Evolutionary conservation across 129 eudicot species (phyloP), one percentile per base, ranked within the genome.

Genomic region (Centella asiatica): DNA sequence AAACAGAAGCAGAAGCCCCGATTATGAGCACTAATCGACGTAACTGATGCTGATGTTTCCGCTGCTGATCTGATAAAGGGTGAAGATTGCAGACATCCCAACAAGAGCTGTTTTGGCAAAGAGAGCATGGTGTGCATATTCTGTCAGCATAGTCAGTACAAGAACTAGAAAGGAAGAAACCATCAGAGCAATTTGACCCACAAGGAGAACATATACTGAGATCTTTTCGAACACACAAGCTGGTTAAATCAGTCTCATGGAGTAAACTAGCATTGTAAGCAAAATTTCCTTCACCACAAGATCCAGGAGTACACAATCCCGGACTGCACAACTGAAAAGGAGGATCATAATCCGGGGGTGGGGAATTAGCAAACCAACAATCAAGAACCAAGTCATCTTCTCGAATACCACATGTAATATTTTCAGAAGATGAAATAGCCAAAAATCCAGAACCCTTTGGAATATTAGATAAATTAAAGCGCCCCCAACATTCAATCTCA

Each of bases 291-390:
- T 60, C 71, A 4, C 80, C 84, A 61, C 99, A 92, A 45, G 84
- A 56, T 65, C 86, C 77, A 18, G 88, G 73, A 36, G 64, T 64
- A 48, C 99, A 92, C 31, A 92, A 60, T 0, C 99, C 99, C 9
- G 99, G 99, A 55, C 99, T 92, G 58, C 96, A 92, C 55, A 92
- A 62, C 86, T 92, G 88, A 83, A 92, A 57, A 0, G 99, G 99
- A 32, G 99, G 99, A 78, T 92, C 95, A 28, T 77, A 81, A 56
- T 84, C 79, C 0, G 70, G 71, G 5, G 76, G 57, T n/a, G 80
- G 46, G 24, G 67, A 66, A 65, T 81, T 78, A 6, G 85, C 73
- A 51, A 80, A 84, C 96, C 96, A 92, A 54, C 99, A 92, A 74
- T 84, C 96, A 36, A 92, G 95, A 32, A 92, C 96, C 61, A 92